phyloP scores from a whole-genome alignment of 352 stramenopile genomes.

The Thalassiosira ordinaria region DNA sequence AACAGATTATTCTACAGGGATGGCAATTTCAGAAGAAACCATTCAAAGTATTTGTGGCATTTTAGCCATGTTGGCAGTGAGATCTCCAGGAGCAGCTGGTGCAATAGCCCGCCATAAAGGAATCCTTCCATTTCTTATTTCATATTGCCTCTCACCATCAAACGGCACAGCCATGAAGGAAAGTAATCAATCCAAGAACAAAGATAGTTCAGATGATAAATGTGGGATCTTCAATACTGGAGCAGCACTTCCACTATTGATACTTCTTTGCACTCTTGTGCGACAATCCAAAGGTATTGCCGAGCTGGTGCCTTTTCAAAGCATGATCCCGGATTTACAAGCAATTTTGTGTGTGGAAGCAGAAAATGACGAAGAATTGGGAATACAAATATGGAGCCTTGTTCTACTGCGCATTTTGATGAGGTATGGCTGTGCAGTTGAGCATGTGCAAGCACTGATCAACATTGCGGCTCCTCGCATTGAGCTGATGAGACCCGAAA shows the following conservation, averaged over 20 bases:
- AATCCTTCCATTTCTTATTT: conserved; percentile 65
- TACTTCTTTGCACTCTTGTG: conserved; percentile 67
- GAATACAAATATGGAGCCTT: conserved; percentile 68
- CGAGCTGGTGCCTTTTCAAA: conserved; percentile 48
- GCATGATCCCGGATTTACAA: conserved; percentile 53
- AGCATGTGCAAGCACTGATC: conserved; percentile 63
- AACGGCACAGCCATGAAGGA: conserved; percentile 1
- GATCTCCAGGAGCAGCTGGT: conserved; percentile 76
- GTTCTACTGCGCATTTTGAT: conserved; percentile 76
- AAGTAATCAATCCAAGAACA: conserved; percentile 21
- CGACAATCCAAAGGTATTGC: conserved; percentile 79
- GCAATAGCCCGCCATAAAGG: conserved; percentile 77
- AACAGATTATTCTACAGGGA: conserved; percentile 31
- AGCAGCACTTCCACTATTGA: conserved; percentile 54
- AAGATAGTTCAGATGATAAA: conserved; percentile 11
- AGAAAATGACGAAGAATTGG: conserved; percentile 44
- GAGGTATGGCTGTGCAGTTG: conserved; percentile 73
- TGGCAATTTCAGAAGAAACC: conserved; percentile 50
- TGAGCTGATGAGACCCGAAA: conserved; percentile 33
- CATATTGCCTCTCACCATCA: conserved; percentile 51
- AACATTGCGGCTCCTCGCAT: conserved; percentile 56
- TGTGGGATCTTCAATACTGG: conserved; percentile 38
- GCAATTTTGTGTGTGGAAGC: conserved; percentile 51
- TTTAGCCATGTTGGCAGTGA: conserved; percentile 70
- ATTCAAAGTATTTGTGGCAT: conserved; percentile 75